Evolutionary conservation across 805 yeast species (phyloP).

Genomic region (Sugiyamaella valdiviana): DNA sequence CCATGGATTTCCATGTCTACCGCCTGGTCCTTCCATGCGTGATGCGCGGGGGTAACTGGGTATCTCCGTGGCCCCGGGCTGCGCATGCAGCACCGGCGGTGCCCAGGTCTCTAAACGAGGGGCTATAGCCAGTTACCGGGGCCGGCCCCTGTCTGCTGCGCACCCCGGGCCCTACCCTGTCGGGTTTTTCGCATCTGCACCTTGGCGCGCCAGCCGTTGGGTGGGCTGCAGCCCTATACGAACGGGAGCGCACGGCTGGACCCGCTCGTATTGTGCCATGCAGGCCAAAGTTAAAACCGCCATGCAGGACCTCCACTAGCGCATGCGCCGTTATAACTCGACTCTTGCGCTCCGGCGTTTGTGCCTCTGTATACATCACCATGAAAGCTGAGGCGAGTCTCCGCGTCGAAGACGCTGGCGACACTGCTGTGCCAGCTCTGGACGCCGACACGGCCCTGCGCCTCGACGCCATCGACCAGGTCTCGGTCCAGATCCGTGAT

Average conservation of each 20-base stretch:
- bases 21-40: too few relatives aligned
- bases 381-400: background rate
- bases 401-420: background rate
- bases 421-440: too few relatives aligned
- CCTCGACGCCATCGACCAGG: conserved; percentile 4
- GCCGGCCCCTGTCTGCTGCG: background rate
- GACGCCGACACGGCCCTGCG: background rate
- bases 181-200: background rate
- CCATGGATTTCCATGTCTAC: too few relatives aligned
- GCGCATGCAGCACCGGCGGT: background rate
- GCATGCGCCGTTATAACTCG: too few relatives aligned
- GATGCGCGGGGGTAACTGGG: too few relatives aligned
- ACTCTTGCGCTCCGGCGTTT: too few relatives aligned
- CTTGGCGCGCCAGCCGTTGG: background rate
- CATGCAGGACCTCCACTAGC: too few relatives aligned
- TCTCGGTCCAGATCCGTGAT: conserved; percentile 5
- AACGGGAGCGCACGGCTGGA: background rate
- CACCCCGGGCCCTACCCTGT: background rate
- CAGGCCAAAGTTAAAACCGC: too few relatives aligned
- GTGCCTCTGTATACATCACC: too few relatives aligned
- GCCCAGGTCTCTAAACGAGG: background rate
- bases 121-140: background rate
- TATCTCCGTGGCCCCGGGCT: background rate
- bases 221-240: background rate
- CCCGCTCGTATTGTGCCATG: background rate